phyloP scores from a whole-genome alignment of 352 stramenopile species.

The Elongisporangium prolatum region DNA sequence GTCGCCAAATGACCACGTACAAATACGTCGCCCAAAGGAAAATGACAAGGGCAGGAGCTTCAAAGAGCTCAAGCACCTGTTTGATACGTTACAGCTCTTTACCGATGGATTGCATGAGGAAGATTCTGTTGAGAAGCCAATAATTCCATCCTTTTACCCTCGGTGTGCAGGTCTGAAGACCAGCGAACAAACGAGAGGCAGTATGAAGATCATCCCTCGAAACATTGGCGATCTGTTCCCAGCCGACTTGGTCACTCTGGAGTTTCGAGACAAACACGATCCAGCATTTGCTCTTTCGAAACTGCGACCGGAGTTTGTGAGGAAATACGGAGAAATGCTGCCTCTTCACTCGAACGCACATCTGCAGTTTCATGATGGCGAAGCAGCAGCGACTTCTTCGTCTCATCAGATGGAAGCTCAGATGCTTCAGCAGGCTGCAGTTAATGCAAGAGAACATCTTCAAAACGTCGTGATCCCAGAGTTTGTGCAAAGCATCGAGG shows the following conservation, averaged over 20 bases:
- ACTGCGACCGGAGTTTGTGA: conserved; percentile 54
- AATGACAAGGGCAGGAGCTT: conserved; percentile 5
- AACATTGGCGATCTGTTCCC: conserved; percentile 32
- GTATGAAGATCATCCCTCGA: conserved; percentile 11
- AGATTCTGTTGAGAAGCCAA: not conserved
- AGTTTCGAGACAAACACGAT: conserved; percentile 3
- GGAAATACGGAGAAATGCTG: conserved; percentile 23
- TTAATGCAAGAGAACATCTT: conserved; percentile 35
- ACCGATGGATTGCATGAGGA: conserved; percentile 20
- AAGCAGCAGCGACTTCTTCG: not conserved
- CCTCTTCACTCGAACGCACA: conserved; percentile 34
- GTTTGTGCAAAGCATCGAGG: conserved; percentile 44
- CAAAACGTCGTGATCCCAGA: conserved; percentile 31
- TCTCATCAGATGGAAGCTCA: conserved; percentile 18
- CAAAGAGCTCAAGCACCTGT: conserved; percentile 17
- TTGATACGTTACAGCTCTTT: conserved; percentile 25
- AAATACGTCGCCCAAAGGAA: conserved; percentile 1
- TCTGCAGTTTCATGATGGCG: not conserved
- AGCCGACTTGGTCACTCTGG: conserved; percentile 16
- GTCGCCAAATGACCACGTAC: conserved; percentile 10
- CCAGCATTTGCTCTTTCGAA: conserved; percentile 19
- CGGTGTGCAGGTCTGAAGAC: conserved; percentile 9
- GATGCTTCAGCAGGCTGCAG: conserved; percentile 27
- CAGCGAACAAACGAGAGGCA: not conserved
- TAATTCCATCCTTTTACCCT: conserved; percentile 16